phyloP scores from a whole-genome alignment of 768 basidiomycete species.

The Mycena crocata region DNA sequence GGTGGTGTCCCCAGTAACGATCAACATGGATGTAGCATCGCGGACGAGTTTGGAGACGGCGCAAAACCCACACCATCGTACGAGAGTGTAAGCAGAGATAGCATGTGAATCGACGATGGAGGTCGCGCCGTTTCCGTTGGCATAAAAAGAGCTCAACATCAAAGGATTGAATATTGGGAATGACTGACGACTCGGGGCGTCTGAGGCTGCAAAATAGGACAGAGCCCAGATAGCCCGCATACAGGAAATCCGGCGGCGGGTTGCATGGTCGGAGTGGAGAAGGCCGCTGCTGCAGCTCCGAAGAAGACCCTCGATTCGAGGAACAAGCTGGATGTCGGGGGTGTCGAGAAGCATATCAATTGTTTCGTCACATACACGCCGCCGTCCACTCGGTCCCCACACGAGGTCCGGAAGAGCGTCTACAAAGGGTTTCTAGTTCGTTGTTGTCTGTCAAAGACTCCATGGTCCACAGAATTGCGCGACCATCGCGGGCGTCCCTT shows the following conservation, averaged over 20 bases:
- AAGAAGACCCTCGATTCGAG: neutral
- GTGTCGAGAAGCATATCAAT: neutral
- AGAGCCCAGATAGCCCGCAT: neutral
- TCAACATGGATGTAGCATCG: neutral
- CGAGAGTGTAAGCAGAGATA: neutral
- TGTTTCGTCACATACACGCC: neutral
- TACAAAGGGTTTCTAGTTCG: neutral
- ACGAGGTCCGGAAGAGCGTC: neutral
- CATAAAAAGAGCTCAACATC: neutral
- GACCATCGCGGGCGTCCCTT: neutral
- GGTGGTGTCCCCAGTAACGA: too few species aligned
- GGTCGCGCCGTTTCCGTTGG: neutral
- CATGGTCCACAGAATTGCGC: neutral
- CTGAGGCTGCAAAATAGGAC: neutral
- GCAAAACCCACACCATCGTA: neutral
- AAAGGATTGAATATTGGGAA: neutral
- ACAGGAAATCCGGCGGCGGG: neutral
- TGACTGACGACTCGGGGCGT: neutral
- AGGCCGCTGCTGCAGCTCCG: neutral
- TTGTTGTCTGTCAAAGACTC: neutral
- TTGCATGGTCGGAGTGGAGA: neutral
- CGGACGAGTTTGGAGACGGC: neutral
- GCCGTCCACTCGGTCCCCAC: neutral
- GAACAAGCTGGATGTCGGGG: neutral
- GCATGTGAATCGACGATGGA: neutral